Conservation (phyloP, 73 alveolate genomes). For the Stentor coeruleus region DNA sequence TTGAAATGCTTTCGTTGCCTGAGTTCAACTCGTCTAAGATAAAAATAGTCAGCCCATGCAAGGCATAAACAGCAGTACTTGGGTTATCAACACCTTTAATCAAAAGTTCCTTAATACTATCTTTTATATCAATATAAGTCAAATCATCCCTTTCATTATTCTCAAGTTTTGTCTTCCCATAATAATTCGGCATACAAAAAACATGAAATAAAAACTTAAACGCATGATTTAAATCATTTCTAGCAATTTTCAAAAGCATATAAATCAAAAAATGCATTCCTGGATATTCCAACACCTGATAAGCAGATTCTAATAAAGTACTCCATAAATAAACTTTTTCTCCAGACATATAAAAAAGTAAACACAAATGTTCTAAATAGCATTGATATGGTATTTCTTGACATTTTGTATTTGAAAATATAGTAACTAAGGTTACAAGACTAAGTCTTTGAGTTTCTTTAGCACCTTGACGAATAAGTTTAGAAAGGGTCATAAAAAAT, state of each 20-base stretch:
- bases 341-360: not conserved
- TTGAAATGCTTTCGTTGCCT: not conserved
- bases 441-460: slow-evolving; percentile 12
- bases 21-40: not conserved
- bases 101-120: not conserved
- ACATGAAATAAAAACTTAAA: not conserved
- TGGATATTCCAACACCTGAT: not conserved
- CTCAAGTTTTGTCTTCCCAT: not conserved
- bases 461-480: not conserved
- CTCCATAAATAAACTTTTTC: not conserved
- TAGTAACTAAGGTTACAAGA: not conserved
- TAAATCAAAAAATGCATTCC: slow-evolving; percentile 18
- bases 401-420: not conserved
- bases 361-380: not conserved
- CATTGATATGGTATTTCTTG: slow-evolving; percentile 4
- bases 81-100: not conserved
- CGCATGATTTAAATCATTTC: not conserved
- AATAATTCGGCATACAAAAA: slow-evolving; percentile 2
- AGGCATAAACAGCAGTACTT: not conserved
- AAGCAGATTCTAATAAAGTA: not conserved
- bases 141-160: not conserved
- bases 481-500: slow-evolving; percentile 2
- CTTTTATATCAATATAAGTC: not conserved
- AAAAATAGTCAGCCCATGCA: slow-evolving; percentile 4
- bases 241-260: not conserved